Evolutionary conservation across 2,329 filamentous ascomycete species (phyloP), one percentile per base, ranked within the genome.

Genomic region (Epichloe sp.): DNA sequence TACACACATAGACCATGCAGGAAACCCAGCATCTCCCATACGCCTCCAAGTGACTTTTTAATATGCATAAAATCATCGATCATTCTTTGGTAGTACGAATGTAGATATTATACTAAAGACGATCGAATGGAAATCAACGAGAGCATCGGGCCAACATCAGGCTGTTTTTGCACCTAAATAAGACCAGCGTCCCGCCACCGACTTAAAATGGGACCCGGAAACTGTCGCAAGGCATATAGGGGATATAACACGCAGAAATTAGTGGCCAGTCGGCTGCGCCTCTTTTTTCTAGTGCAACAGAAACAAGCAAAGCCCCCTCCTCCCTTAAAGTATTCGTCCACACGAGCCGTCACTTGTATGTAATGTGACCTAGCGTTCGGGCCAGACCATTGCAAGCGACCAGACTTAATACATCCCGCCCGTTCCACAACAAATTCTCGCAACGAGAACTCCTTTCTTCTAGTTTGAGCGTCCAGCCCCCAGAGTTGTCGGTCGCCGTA

Each of bases 401-500:
- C 15, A 31, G 26, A 38, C 45, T 31, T 43, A n/a, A n/a, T n/a
- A 40, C 50, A 31, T 37, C 50, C 40, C 41, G 34, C 48, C 34
- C 54, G 44, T 45, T 50, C 54, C 54, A 56, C 55, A 46, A 52
- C 56, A 51, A 55, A 55, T 37, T 49, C 31, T 52, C 43, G 37
- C 47, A 42, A 31, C 44, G 44, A 46, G 42, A 52, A 48, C 41
- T 40, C 19, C 34, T 36, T 45, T 23, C 41, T 26, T 41, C 23
- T 17, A 35, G 15, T 23, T 17, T 37, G 8, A 31, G 26, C 26
- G 26, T 31, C 26, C 26, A 43, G 38, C 47, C 31, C 10, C 38
- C 41, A 31, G 15, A 17, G 15, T 49, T 46, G 14, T 31, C 15
- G 15, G 44, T 21, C 19, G 36, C 34, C 42, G 5, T 35, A 38